Conservation (phyloP, 2,329 filamentous ascomycete genomes). For the Ceratocystis cubensis region DNA sequence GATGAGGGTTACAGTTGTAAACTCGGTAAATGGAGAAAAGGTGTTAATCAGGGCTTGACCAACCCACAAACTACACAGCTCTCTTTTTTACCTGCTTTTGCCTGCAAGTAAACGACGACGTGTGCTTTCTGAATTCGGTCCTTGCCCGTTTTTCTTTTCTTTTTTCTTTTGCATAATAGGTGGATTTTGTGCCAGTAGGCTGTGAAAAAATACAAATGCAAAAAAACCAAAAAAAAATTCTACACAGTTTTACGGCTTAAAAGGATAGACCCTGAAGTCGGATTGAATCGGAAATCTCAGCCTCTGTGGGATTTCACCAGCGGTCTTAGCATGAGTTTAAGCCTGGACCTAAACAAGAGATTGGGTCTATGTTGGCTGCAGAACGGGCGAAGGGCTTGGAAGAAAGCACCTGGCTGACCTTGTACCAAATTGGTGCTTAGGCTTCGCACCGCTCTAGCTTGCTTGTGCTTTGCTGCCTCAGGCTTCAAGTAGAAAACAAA, state of each 20-base stretch:
- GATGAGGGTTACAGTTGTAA: too few relatives aligned
- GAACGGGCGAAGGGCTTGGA: not conserved
- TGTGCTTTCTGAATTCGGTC: not conserved
- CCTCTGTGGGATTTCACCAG: not conserved
- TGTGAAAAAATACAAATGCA: not conserved
- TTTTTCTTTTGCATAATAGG: not conserved
- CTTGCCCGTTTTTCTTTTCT: not conserved
- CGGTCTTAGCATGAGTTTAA: not conserved
- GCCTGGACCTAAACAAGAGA: not conserved
- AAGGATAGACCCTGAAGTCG: not conserved
- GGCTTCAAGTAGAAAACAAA: not conserved
- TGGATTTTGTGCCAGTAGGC: not conserved
- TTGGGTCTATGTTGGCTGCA: too few relatives aligned
- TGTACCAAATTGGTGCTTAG: conserved; percentile 7
- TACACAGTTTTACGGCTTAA: too few relatives aligned
- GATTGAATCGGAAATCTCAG: conserved; percentile 9
- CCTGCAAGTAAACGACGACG: too few relatives aligned
- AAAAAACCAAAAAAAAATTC: too few relatives aligned
- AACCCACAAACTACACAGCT: too few relatives aligned
- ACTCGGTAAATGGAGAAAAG: too few relatives aligned
- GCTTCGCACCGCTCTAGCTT: not conserved
- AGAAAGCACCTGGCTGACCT: not conserved
- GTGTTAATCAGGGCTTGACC: too few relatives aligned
- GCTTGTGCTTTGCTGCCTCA: not conserved
- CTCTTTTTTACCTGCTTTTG: too few relatives aligned